Evolutionary conservation across 148 eudicot species (phyloP), one percentile per base, ranked within the genome.

Genomic region (Rhododendron ovatum): DNA sequence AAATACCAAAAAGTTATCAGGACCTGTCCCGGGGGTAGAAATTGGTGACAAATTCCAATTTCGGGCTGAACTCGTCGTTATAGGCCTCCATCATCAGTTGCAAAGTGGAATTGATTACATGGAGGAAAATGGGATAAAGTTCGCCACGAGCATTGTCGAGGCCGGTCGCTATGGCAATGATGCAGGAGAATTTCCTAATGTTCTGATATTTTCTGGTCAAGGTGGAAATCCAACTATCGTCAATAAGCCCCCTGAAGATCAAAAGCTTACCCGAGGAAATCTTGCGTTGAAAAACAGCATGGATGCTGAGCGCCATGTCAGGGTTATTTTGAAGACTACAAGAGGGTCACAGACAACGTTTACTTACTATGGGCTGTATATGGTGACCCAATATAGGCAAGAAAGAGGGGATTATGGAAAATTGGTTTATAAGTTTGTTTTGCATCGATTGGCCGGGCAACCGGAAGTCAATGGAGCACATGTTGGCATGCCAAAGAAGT

Each of bases 291-390:
- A 88, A 86, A 89, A 91, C 35, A 94, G 95, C 81, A 89, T 88
- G 89, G 83, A 86, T 85, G 85, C 41, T 14, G 82, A 50, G 78
- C 84, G 24, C n/a, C 91, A 88, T 0, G 91, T 94, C 3, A 89
- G 96, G 84, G 96, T 94, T 59, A 89, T 94, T 43, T 83, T 91
- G 28, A 84, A 28, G 11, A 33, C 28, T 30, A 13, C 0, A 82
- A 22, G 7, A 75, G 24, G 12, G 73, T 48, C 41, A 26, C 86
- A 20, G 43, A 50, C 12, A 93, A 90, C 65, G 41, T 91, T 0
- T 94, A 95, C 67, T 91, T 95, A 95, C 67, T 90, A 94, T 81
- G 98, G 98, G 0, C 83, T 95, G 67, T 95, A 92, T 82, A 73
- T 15, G 17, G 94, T 94, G 45, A 77, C 9, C 0, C 48, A 65